Evolutionary conservation across 23 red algal species (phyloP).

Genomic region (Gracilaria gracilis): DNA sequence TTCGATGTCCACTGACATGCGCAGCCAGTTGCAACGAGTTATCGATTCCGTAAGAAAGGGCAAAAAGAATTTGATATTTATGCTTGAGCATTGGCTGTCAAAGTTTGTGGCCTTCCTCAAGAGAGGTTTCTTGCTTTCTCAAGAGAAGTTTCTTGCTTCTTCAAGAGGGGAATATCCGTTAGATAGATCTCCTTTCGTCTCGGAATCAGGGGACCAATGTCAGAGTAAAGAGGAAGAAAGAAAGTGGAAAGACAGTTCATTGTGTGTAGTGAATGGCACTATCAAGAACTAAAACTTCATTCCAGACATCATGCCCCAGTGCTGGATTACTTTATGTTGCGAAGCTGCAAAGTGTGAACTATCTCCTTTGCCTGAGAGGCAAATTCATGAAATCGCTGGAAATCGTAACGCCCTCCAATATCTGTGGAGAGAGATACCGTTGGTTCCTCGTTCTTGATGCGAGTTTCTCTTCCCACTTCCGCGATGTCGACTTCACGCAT

Average conservation of each 20-base stretch:
- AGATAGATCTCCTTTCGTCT: too few relatives aligned
- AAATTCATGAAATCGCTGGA: conserved; percentile 78
- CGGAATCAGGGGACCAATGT: too few relatives aligned
- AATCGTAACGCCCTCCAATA: conserved; percentile 64
- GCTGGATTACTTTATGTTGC: conserved; percentile 40
- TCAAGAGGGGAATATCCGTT: too few relatives aligned
- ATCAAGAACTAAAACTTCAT: neutral
- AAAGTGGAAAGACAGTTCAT: neutral
- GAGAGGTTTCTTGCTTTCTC: too few relatives aligned
- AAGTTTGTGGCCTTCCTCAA: too few relatives aligned
- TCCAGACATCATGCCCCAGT: neutral
- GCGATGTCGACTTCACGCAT: conserved; percentile 86
- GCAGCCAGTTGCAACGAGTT: too few relatives aligned
- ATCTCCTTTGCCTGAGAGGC: conserved; percentile 84
- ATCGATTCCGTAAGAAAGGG: too few relatives aligned
- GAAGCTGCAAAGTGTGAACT: conserved; percentile 95
- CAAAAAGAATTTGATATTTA: too few relatives aligned
- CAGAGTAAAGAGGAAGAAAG: neutral
- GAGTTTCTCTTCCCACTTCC: conserved; percentile 76
- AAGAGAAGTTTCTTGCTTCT: too few relatives aligned
- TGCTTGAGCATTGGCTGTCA: too few relatives aligned
- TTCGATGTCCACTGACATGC: too few relatives aligned
- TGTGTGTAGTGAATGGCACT: too few relatives aligned
- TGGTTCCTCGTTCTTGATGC: conserved; percentile 52
- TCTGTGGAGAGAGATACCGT: conserved; percentile 39